phyloP scores from a whole-genome alignment of 176 grass and related monocot genomes.

The Canna indica region DNA sequence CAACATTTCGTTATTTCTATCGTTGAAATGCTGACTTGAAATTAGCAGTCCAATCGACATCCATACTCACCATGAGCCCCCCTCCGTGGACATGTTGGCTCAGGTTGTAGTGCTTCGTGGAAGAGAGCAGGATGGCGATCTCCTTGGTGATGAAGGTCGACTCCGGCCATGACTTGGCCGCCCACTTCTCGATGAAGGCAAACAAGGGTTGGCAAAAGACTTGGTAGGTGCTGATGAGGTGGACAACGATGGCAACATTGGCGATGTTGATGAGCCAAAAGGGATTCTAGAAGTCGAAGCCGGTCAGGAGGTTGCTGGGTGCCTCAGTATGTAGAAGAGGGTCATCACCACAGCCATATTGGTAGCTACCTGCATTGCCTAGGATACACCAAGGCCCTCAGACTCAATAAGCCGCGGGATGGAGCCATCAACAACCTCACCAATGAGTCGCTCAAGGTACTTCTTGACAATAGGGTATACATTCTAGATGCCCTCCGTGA shows the following conservation, averaged over 20 bases:
- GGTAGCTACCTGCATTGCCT: conserved; percentile 90
- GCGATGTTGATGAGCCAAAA: conserved; percentile 86
- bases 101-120: conserved; percentile 14
- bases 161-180: conserved; percentile 43
- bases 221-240: conserved; percentile 72
- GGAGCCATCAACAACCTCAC: conserved; percentile 53
- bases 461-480: conserved; percentile 74
- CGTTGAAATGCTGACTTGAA: no score
- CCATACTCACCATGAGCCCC: no score
- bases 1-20: no score
- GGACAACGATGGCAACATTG: conserved; percentile 74
- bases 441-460: conserved; percentile 81
- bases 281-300: conserved; percentile 87
- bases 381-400: conserved; percentile 66
- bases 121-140: conserved; percentile 12
- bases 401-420: conserved; percentile 59
- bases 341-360: conserved; percentile 93
- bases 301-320: conserved; percentile 76
- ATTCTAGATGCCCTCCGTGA: conserved; percentile 78
- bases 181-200: conserved; percentile 64
- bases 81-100: no score
- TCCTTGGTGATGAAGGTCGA: conserved; percentile 38
- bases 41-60: no score
- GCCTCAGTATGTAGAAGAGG: no score
- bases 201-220: conserved; percentile 77